phyloP scores from a whole-genome alignment of 306 rosid genomes.

The Cicer judaicum region DNA sequence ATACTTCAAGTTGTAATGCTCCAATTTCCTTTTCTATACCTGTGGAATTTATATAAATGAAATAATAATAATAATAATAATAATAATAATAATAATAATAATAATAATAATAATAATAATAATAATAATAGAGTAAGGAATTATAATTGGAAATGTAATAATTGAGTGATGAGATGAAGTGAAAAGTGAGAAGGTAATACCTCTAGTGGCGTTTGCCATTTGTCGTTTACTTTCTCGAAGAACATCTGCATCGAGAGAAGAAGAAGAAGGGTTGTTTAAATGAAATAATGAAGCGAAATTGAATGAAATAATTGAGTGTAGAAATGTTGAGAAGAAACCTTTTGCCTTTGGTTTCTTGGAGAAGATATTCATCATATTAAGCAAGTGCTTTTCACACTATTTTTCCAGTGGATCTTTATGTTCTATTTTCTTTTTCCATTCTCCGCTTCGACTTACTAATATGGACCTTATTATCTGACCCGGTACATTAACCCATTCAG shows the following conservation, averaged over 20 bases:
- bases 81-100: too few species aligned
- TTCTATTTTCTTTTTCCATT: too few species aligned
- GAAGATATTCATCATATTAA: slow-evolving; percentile 68
- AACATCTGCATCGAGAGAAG: slow-evolving; percentile 65
- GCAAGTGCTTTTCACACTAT: not conserved
- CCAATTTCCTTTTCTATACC: slow-evolving; percentile 96
- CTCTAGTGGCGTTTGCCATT: slow-evolving; percentile 84
- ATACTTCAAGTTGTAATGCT: slow-evolving; percentile 84
- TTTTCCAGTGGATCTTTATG: too few species aligned
- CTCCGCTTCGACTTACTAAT: too few species aligned
- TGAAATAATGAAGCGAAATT: not conserved
- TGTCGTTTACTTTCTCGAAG: slow-evolving; percentile 93
- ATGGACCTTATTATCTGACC: too few species aligned
- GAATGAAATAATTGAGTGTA: slow-evolving; percentile 2
- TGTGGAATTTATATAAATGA: slow-evolving; percentile 29
- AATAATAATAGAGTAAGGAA: not conserved
- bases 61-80: not conserved
- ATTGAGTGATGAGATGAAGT: slow-evolving; percentile 13
- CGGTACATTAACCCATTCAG: not conserved
- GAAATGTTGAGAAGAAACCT: slow-evolving; percentile 58
- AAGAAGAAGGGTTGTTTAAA: not conserved
- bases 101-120: too few species aligned
- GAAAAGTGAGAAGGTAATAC: slow-evolving; percentile 39
- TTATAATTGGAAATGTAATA: not conserved
- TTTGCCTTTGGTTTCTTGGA: slow-evolving; percentile 88